Base-by-base conservation (phyloP, 1,284 basidiomycete species). In the Cystobasidiaceae sp. region DNA sequence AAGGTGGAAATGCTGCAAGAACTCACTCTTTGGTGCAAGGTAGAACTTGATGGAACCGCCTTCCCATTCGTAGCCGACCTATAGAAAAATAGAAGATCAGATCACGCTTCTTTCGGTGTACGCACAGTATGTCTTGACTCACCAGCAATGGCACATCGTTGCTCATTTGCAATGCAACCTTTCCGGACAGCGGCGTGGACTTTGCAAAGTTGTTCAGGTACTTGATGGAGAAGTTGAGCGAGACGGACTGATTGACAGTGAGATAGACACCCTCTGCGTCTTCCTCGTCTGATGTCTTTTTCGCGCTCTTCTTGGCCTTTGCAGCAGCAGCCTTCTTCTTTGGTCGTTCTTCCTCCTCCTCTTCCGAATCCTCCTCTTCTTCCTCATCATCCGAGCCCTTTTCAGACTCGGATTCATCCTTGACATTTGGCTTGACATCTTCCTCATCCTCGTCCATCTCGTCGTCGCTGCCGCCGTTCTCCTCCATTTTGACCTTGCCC, bases 161-260 rank as follows among this genome's bases (percentile, higher is more conserved):
- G 76, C 85, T 88, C 86, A 93, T 87, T 83, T 88, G 88, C 46
- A 93, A 82, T 73, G 84, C 82, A 39, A 93, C 90, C 27, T 81
- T 82, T 69, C 82, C 82, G 15, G 86, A 84, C 39, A 99, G 80
- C 19, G 86, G 83, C 0, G 88, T 82, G 68, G 89, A 91, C 82
- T 97, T 98, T 67, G 92, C 86, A 77, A 99, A 99, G 81, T 97
- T 97, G 77, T 89, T 85, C 30, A 99, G 85, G 79, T 98, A 99
- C 79, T 98, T 97, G 74, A 97, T 82, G 37, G 89, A 92, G 81
- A 99, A 99, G 1, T 93, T 97, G 62, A 98, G 82, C 43, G 86
- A 86, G 70, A 98, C 94, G 71, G 90, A 86, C 77, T 89, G 87
- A 44, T 73, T 68, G 48, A 77, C 87, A 78, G 89, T 85, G 75